Evolutionary conservation across 1,139 yeast species (phyloP).

Genomic region (Magnusiomyces magnusii): DNA sequence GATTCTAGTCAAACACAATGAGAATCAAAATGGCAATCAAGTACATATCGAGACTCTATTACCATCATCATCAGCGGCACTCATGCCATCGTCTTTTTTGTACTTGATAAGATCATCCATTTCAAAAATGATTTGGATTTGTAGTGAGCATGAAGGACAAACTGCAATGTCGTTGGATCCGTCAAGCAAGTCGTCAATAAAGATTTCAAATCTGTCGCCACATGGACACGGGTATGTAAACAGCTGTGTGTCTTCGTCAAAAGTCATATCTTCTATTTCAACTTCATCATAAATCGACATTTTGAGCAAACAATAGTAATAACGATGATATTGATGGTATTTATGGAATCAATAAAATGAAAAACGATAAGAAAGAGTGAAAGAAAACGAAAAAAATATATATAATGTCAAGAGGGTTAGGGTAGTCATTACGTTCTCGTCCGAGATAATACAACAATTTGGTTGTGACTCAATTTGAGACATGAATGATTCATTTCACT

Average conservation of each 20-base stretch:
- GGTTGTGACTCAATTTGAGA: no score
- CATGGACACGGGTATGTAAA: conserved; percentile 98
- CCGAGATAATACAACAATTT: no score
- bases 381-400: not conserved
- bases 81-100: not conserved
- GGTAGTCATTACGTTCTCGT: no score
- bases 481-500: no score
- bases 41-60: not conserved
- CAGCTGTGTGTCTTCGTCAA: conserved; percentile 68
- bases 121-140: conserved; percentile 89
- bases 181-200: conserved; percentile 75
- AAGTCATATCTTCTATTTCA: conserved; percentile 95
- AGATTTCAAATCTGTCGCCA: conserved; percentile 88
- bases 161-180: conserved; percentile 91
- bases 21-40: no score
- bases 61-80: not conserved
- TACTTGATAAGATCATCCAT: not conserved
- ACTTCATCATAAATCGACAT: conserved; percentile 68
- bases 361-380: not conserved
- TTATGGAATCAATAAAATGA: no score
- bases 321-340: no score
- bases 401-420: no score
- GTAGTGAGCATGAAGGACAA: conserved; percentile 92
- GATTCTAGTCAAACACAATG: no score
- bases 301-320: not conserved